phyloP scores from a whole-genome alignment of 106 monocot species.

The Dendrobium officinale region DNA sequence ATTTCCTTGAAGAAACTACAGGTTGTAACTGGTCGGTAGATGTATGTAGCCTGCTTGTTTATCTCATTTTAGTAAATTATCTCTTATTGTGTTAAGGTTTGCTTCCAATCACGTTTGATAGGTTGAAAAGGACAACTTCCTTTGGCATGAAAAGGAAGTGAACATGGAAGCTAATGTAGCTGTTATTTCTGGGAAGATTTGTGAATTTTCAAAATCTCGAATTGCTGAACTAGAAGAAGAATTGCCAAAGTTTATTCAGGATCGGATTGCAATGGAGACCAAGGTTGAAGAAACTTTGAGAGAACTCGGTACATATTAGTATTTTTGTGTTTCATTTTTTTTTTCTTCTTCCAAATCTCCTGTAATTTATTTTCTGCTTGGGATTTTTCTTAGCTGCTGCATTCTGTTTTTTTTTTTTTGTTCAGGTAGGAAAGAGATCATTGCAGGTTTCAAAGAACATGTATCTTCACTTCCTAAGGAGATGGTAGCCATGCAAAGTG shows the following conservation, averaged over 20 bases:
- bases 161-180: slow-evolving; percentile 53
- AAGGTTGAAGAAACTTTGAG: slow-evolving; percentile 66
- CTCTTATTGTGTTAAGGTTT: slow-evolving; percentile 13
- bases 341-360: not conserved
- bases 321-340: not conserved
- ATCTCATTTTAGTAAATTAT: not conserved
- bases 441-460: slow-evolving; percentile 64
- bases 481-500: slow-evolving; percentile 67
- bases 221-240: slow-evolving; percentile 48
- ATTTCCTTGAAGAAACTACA: slow-evolving; percentile 69
- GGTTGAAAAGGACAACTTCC: slow-evolving; percentile 71
- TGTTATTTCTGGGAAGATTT: slow-evolving; percentile 41
- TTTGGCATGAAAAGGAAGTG: slow-evolving; percentile 77
- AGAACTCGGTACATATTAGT: slow-evolving; percentile 54
- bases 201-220: slow-evolving; percentile 46
- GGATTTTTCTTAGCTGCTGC: slow-evolving; percentile 2
- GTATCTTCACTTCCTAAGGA: slow-evolving; percentile 72
- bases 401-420: not conserved
- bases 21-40: slow-evolving; percentile 57
- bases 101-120: slow-evolving; percentile 19
- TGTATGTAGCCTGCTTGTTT: slow-evolving; percentile 23
- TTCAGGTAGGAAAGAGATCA: slow-evolving; percentile 79
- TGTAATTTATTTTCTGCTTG: not conserved
- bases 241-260: slow-evolving; percentile 42
- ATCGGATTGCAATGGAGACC: slow-evolving; percentile 29